Conservation (phyloP, 768 basidiomycete genomes). For the Nevesoporus exiguus region DNA sequence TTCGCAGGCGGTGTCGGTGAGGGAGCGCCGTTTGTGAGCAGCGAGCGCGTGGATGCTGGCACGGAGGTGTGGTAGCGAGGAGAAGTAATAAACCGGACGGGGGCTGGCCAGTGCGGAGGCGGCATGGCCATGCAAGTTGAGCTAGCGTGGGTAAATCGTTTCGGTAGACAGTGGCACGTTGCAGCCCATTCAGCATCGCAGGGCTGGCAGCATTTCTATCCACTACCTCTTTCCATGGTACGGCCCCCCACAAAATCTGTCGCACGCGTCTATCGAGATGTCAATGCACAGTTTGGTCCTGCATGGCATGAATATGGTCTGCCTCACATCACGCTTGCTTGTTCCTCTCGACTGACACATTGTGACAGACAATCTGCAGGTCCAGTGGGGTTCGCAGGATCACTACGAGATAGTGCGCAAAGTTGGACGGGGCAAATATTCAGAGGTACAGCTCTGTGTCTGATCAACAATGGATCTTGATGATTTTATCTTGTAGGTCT, state of each 20-base stretch:
- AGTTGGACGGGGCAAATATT: conserved; percentile 94
- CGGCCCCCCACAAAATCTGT: conserved; percentile 73
- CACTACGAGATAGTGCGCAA: conserved; percentile 98
- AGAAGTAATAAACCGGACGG: conserved; percentile 51
- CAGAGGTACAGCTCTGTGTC: conserved; percentile 57
- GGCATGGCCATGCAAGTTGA: conserved; percentile 12
- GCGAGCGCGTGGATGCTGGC: conserved; percentile 36
- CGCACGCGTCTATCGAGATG: conserved; percentile 83
- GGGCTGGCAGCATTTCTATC: conserved; percentile 12
- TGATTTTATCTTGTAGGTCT: conserved; percentile 53
- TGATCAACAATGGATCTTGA: conserved; percentile 13
- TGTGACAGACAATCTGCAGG: conserved; percentile 81
- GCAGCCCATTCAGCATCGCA: conserved; percentile 1
- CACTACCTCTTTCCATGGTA: conserved; percentile 49
- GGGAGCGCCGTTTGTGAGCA: conserved; percentile 33
- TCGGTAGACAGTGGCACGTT: conserved; percentile 16
- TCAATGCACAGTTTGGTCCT: conserved; percentile 82
- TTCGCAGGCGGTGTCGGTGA: not conserved
- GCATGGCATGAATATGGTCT: conserved; percentile 96
- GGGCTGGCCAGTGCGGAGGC: conserved; percentile 50
- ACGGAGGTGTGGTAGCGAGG: conserved; percentile 60
- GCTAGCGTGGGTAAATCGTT: conserved; percentile 29
- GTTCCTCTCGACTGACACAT: conserved; percentile 13
- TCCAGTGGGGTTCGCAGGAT: conserved; percentile 97
- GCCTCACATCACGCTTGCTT: conserved; percentile 15